Base-by-base conservation (phyloP, 2,329 filamentous ascomycete genomes). In the Kalmusia sp. region DNA sequence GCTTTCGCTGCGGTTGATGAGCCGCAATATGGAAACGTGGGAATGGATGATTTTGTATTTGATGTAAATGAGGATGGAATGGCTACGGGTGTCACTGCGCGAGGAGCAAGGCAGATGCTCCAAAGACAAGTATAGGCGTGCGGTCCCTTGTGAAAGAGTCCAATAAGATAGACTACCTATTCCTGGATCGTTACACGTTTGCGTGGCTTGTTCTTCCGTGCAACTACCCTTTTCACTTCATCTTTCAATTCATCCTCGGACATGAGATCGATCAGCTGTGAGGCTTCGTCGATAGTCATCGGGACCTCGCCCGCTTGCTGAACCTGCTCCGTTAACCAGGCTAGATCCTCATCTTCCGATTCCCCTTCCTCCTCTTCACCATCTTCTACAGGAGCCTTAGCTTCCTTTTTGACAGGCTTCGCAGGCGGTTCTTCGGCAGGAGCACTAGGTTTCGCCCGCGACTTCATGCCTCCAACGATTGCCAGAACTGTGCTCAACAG, bases 401-500 rank as follows among this genome's bases (percentile, higher is more conserved):
- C 30, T 19, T 37, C 37, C 3, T 22, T 28, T 12, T 28, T 28
- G 12, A 12, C 43, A 27, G 43, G 27, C 30, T 37, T 46, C 21
- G n/a, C 30, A 11, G 43, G 21, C 11, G 37, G 19, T 14, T 24
- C 11, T 21, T 39, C 12, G 24, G 22, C 24, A 28, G 14, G n/a
- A 41, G 38, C 38, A 1, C 19, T 21, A 12, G 19, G 38, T 28
- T 28, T 21, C 6, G 38, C 38, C 22, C 31, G 33, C 22, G 44
- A 27, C 17, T 47, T 47, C 24, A 47, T 22, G 3, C 44, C 44
- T 34, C 19, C 31, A 9, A 51, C 24, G 28, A 51, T 46, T 5
- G 40, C 38, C 39, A 58, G 17, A 12, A 48, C 49, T 2, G 46
- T 41, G 30, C 22, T 47, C 34, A 51, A 24, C 11, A 61, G 34